Conservation (phyloP, 805 yeast species). For the Candida khao-thaluensis region DNA sequence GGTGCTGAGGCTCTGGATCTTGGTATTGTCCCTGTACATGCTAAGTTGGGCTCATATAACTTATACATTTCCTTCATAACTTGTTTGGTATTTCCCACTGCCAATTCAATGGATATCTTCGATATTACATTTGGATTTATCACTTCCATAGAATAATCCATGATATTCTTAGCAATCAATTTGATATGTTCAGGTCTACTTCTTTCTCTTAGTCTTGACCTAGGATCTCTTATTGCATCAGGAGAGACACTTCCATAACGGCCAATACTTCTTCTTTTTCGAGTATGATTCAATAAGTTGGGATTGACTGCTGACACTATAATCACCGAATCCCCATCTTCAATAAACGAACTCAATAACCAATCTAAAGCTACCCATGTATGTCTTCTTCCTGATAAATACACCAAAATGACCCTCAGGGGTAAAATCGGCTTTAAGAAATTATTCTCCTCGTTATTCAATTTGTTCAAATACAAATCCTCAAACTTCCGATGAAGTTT, state of each 20-base stretch:
- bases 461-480: constrained; percentile 39
- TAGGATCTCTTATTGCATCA: constrained; percentile 22
- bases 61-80: constrained; percentile 59
- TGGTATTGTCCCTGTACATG: constrained; percentile 52
- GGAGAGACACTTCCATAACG: constrained; percentile 16
- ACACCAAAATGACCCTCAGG: constrained; percentile 56
- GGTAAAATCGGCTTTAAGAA: constrained; percentile 42
- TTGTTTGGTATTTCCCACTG: constrained; percentile 55
- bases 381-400: constrained; percentile 68
- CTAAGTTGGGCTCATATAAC: constrained; percentile 59
- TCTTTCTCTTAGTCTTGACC: constrained; percentile 35
- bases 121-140: constrained; percentile 46
- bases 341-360: constrained; percentile 52
- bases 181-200: constrained; percentile 49
- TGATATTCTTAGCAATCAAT: constrained; percentile 46
- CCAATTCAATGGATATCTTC: constrained; percentile 59
- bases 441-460: constrained; percentile 20
- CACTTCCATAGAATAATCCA: constrained; percentile 51
- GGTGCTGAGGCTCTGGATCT: constrained; percentile 44
- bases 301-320: constrained; percentile 53
- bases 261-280: constrained; percentile 12
- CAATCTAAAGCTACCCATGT: constrained; percentile 85
- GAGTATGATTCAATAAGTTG: constrained; percentile 9
- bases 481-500: constrained; percentile 50
- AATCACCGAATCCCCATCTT: constrained; percentile 66